A percentile compares a stretch with the other conserved stretches of the same genome.
Evolutionary conservation across 2,329 filamentous ascomycete species (phyloP).

Genomic region (Ascochyta clinopodiicola): DNA sequence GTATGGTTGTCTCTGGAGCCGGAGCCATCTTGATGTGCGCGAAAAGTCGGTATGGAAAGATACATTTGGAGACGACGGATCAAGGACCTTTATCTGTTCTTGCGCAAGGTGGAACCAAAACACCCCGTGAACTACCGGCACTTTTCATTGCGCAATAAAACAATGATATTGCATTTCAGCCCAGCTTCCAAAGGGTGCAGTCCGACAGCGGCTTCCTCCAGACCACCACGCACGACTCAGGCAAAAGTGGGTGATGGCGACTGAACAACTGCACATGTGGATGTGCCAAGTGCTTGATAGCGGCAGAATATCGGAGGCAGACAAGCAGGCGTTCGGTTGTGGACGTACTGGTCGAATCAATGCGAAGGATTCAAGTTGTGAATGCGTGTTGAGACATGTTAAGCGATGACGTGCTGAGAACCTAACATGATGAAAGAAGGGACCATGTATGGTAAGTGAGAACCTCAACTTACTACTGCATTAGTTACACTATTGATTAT

Average conservation of each 20-base stretch:
- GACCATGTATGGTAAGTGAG: background rate
- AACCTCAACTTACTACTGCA: background rate
- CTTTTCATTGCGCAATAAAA: background rate
- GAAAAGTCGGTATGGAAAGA: background rate
- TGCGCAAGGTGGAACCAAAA: background rate
- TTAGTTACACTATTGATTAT: too few relatives aligned
- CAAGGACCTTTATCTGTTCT: background rate
- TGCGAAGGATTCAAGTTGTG: background rate
- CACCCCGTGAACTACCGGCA: background rate
- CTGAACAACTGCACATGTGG: background rate
- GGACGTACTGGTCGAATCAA: background rate
- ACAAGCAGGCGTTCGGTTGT: background rate
- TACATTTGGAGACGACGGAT: background rate
- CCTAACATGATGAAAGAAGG: conserved; percentile 1
- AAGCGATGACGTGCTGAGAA: conserved; percentile 7
- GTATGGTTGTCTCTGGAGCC: conserved; percentile 5
- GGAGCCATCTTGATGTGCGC: background rate
- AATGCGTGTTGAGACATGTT: background rate
- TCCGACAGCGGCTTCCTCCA: background rate
- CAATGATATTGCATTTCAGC: background rate
- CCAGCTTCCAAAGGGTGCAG: background rate
- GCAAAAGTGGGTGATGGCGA: background rate
- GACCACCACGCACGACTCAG: background rate
- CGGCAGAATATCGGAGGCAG: background rate
- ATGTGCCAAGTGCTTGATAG: background rate